These are phyloP conservation scores for Pseudogymnoascus verrucosus DNA, from an alignment of 2,329 filamentous ascomycete genomes.

Conservation along the genomic window DNA sequence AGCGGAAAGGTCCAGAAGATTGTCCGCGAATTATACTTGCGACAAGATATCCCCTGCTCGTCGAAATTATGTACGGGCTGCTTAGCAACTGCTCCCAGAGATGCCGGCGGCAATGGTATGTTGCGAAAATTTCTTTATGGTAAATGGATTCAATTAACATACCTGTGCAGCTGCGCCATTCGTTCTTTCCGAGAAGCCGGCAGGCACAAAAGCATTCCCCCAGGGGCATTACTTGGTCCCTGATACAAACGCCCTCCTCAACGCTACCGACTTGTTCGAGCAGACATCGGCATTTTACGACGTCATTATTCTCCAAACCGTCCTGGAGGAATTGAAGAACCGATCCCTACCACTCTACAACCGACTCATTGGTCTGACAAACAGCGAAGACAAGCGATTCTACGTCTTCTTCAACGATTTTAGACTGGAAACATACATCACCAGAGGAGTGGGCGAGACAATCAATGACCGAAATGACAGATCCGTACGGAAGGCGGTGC, in stretches of 20 bases:
- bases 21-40: conserved; percentile 89
- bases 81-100: conserved; percentile 63
- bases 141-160: conserved; percentile 12
- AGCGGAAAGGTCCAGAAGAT: conserved; percentile 98
- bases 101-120: conserved; percentile 68
- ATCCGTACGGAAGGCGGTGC: conserved; percentile 74
- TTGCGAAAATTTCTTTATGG: background rate
- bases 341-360: conserved; percentile 92
- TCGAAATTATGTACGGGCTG: conserved; percentile 79
- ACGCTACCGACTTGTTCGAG: conserved; percentile 96
- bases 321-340: conserved; percentile 92
- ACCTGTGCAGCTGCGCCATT: conserved; percentile 60
- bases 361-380: conserved; percentile 79
- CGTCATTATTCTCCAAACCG: conserved; percentile 92
- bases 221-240: conserved; percentile 90
- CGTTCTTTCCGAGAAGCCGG: conserved; percentile 80
- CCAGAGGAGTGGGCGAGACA: conserved; percentile 65
- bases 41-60: conserved; percentile 95
- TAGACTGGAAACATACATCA: conserved; percentile 79
- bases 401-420: conserved; percentile 99
- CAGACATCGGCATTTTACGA: conserved; percentile 87
- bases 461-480: conserved; percentile 97
- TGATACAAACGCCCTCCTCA: conserved; percentile 91
- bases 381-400: conserved; percentile 93
- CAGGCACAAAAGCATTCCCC: conserved; percentile 72